These are phyloP conservation scores for Cladobotryum mycophilum DNA, from an alignment of 2,329 filamentous ascomycete species.

Conservation along the genomic window DNA sequence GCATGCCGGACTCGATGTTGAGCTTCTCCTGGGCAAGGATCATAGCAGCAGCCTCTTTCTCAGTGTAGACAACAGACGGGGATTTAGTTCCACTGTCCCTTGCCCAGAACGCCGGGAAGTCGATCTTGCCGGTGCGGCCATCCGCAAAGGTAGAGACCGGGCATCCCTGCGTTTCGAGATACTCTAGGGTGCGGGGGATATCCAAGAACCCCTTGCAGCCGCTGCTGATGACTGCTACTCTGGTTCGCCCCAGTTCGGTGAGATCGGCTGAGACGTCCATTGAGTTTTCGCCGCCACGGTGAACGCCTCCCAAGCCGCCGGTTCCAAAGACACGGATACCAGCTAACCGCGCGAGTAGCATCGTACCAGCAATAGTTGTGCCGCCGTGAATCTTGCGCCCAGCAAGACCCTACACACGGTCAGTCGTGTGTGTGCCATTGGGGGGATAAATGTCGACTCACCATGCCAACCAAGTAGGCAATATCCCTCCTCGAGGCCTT, in stretches of 20 bases:
- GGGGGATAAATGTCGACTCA: conserved; percentile 39
- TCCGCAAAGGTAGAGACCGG: conserved; percentile 86
- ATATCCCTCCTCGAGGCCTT: conserved; percentile 89
- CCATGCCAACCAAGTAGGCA: conserved; percentile 71
- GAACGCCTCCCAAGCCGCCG: conserved; percentile 88
- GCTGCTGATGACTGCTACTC: conserved; percentile 80
- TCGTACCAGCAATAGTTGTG: conserved; percentile 89
- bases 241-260: conserved; percentile 84
- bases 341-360: conserved; percentile 78
- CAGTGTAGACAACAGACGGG: conserved; percentile 66
- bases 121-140: conserved; percentile 62
- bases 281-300: conserved; percentile 76
- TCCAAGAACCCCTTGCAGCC: conserved; percentile 97
- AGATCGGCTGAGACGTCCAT: conserved; percentile 96
- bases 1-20: conserved; percentile 67
- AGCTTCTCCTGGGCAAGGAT: conserved; percentile 71
- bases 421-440: not conserved
- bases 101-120: conserved; percentile 91
- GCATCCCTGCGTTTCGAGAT: conserved; percentile 65
- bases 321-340: conserved; percentile 93
- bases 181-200: conserved; percentile 80
- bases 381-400: conserved; percentile 74
- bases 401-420: conserved; percentile 45
- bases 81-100: conserved; percentile 78
- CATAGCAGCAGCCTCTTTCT: conserved; percentile 82